phyloP scores from a whole-genome alignment of 1,284 basidiomycete species.

The Xerocomus minutiporus region DNA sequence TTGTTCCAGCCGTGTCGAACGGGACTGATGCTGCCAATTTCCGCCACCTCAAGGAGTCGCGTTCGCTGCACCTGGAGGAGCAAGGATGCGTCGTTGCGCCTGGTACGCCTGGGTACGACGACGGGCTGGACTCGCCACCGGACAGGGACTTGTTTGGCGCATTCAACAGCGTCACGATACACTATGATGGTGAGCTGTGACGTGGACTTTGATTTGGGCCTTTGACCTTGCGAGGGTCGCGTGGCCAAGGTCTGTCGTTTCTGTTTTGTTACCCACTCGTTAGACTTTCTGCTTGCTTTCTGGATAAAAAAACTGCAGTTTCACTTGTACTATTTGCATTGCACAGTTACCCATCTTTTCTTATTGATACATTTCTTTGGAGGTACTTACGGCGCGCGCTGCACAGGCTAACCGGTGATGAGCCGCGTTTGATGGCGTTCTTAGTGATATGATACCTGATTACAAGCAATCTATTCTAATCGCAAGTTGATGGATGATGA shows the following conservation, averaged over 20 bases:
- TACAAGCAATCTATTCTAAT: slow-evolving; percentile 32
- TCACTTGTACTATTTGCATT: slow-evolving; percentile 36
- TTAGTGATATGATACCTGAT: slow-evolving; percentile 32
- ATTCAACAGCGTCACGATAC: slow-evolving; percentile 84
- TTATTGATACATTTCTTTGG: slow-evolving; percentile 19
- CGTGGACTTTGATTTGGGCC: slow-evolving; percentile 15
- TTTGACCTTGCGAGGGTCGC: slow-evolving; percentile 5
- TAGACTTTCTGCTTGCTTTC: slow-evolving; percentile 27
- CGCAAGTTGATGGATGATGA: slow-evolving; percentile 4
- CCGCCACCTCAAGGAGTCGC: slow-evolving; percentile 84
- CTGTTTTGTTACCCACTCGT: slow-evolving; percentile 10
- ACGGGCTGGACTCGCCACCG: slow-evolving; percentile 44
- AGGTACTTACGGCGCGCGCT: slow-evolving; percentile 19
- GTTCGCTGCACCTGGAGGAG: slow-evolving; percentile 83
- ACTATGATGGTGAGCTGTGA: slow-evolving; percentile 68
- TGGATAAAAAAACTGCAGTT: slow-evolving; percentile 16
- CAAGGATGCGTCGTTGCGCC: slow-evolving; percentile 38
- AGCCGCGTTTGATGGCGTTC: slow-evolving; percentile 16
- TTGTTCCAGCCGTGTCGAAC: slow-evolving; percentile 79
- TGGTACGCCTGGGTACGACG: slow-evolving; percentile 37
- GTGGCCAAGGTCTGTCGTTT: slow-evolving; percentile 18
- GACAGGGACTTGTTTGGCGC: slow-evolving; percentile 68
- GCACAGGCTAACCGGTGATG: slow-evolving; percentile 14
- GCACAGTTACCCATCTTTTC: slow-evolving; percentile 22
- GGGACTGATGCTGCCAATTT: slow-evolving; percentile 89